Conservation (phyloP, 2,329 filamentous ascomycete genomes). For the Scleromitrula shiraiana region DNA sequence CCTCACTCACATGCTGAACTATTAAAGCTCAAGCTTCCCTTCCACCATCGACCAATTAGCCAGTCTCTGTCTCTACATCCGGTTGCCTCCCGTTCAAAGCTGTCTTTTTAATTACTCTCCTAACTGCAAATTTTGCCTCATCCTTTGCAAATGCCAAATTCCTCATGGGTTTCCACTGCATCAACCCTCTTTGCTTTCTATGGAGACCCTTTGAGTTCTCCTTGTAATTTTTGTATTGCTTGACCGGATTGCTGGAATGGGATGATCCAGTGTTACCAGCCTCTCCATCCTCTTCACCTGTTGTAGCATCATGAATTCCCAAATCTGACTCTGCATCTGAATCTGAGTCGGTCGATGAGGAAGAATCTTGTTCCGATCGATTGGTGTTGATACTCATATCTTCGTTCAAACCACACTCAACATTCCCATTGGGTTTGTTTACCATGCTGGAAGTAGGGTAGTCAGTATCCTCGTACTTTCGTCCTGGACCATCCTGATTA, state of each 20-base stretch:
- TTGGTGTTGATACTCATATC: conserved; percentile 12
- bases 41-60: too few relatives aligned
- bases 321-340: conserved; percentile 37
- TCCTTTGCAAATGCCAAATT: conserved; percentile 84
- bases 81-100: conserved; percentile 75
- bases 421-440: conserved; percentile 3
- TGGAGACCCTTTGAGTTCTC: conserved; percentile 66
- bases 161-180: conserved; percentile 91
- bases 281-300: neutral
- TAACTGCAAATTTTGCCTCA: conserved; percentile 70
- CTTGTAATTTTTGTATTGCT: conserved; percentile 55
- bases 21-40: neutral
- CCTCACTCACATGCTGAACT: too few relatives aligned
- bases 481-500: conserved; percentile 6
- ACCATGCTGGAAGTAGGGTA: conserved; percentile 13
- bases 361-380: conserved; percentile 12
- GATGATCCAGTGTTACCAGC: conserved; percentile 9
- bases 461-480: conserved; percentile 8
- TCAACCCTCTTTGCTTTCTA: conserved; percentile 78
- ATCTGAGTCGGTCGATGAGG: conserved; percentile 14
- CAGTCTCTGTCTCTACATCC: conserved; percentile 9
- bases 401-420: conserved; percentile 24
- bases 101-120: conserved; percentile 68
- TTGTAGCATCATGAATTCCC: conserved; percentile 48
- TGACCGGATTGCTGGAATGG: conserved; percentile 43